Percentiles rank a stretch among this genome's conserved stretches.
Evolutionary conservation across 2,329 filamentous ascomycete species (phyloP).

Genomic region (Penicillium digitatum): DNA sequence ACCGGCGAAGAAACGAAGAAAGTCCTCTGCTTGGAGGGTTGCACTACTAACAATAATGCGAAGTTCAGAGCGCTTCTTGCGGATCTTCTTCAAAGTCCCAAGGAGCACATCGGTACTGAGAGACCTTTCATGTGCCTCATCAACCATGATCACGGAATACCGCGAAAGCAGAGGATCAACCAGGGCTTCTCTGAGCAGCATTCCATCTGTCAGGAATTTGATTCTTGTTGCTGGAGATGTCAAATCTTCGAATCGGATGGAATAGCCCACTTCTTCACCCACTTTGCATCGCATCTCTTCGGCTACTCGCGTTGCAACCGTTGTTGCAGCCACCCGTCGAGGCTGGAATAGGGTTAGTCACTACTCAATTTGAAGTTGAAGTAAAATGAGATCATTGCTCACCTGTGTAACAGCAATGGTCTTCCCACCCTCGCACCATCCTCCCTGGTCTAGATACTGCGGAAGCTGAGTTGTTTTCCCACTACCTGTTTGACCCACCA

Average conservation of each 20-base stretch:
- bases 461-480: slow-evolving; percentile 96
- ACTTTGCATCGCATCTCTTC: slow-evolving; percentile 82
- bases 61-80: slow-evolving; percentile 72
- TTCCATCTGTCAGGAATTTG: slow-evolving; percentile 92
- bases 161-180: slow-evolving; percentile 86
- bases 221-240: slow-evolving; percentile 81
- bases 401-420: slow-evolving; percentile 87
- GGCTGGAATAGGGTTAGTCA: slow-evolving; percentile 55
- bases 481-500: slow-evolving; percentile 90
- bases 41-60: slow-evolving; percentile 90
- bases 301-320: slow-evolving; percentile 81
- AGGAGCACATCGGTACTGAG: slow-evolving; percentile 88
- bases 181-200: slow-evolving; percentile 85
- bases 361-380: background rate
- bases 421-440: slow-evolving; percentile 83
- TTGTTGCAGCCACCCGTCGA: slow-evolving; percentile 83
- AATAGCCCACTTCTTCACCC: slow-evolving; percentile 89
- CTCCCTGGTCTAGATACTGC: slow-evolving; percentile 80
- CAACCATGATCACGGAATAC: slow-evolving; percentile 96
- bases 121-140: slow-evolving; percentile 92
- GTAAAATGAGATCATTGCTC: slow-evolving; percentile 34
- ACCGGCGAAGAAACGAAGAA: slow-evolving; percentile 70
- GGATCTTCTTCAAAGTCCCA: slow-evolving; percentile 86
- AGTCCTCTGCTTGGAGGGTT: slow-evolving; percentile 83
- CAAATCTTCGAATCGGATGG: slow-evolving; percentile 85